Base-by-base conservation (phyloP, 768 basidiomycete species). In the Xerocomellus amylosporus region DNA sequence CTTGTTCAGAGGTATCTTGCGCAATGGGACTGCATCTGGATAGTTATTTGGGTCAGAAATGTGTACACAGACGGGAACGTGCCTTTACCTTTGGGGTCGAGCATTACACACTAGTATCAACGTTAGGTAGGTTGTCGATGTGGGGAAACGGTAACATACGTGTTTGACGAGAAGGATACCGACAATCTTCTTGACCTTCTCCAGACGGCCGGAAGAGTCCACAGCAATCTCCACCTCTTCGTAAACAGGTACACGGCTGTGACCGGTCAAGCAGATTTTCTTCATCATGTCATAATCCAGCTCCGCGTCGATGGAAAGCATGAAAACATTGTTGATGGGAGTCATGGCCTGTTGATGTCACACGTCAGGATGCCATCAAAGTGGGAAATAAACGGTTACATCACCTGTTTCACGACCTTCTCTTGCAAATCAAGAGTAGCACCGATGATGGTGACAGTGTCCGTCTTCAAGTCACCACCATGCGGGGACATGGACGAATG, bases 161-260 rank as follows among this genome's bases (percentile, higher is more conserved):
- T 91, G 87, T 69, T 95, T 96, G 50, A 94, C 91, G 12, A 96
- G 78, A 46, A 96, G 74, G 45, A 93, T 88, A 1, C 93, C 93
- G 9, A 93, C 71, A 38, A 95, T 91, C 72, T 87, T 91, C 74
- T 90, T 91, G 50, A 83, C 81, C 64, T 79, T 85, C 52, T 77
- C 73, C 12, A 74, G 77, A 53, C 75, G 68, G 36, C 64, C 59
- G 39, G 65, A 63, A 17, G 64, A 20, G 28, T 63, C 62, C 20
- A 76, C 71, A 3, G 82, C 80, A 0, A 88, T 75, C 10, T 87
- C 85, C 17, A 92, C 76, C 64, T 90, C 87, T 58, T 88, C 88
- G 53, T 85, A 90, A 0, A 92, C 88, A 1, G 91, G 91, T 2
- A 92, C 84, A 53, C 90, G 85, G 62, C 88, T 90, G 63, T 92